phyloP scores from a whole-genome alignment of 2,329 filamentous ascomycete genomes.

The Neodidymelliopsis sp. region DNA sequence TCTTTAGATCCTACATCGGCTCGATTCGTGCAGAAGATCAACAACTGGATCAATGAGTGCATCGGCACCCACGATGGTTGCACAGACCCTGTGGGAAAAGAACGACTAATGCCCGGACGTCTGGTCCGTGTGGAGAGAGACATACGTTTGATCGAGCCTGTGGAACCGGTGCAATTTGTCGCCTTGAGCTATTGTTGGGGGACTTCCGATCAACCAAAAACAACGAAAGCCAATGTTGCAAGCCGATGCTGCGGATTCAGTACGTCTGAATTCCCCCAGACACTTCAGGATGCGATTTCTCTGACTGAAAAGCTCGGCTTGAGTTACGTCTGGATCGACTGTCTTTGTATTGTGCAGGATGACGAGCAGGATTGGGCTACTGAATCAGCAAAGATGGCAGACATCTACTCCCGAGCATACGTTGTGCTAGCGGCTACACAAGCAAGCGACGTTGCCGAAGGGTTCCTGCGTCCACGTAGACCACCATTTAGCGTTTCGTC shows the following conservation, averaged over 20 bases:
- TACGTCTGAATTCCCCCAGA: not conserved
- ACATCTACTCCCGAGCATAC: slow-evolving; percentile 22
- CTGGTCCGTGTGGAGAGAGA: not conserved
- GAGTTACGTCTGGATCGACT: slow-evolving; percentile 31
- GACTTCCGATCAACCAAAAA: slow-evolving; percentile 9
- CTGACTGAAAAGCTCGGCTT: slow-evolving; percentile 12
- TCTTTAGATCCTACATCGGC: not conserved
- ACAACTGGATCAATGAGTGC: not conserved
- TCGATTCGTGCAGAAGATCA: not conserved
- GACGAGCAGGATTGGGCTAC: slow-evolving; percentile 21
- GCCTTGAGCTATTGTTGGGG: slow-evolving; percentile 31
- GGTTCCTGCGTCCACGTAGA: not conserved
- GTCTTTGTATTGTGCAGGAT: slow-evolving; percentile 32
- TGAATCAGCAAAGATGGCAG: slow-evolving; percentile 23
- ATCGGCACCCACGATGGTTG: not conserved
- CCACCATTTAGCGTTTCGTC: not conserved
- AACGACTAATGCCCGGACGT: not conserved
- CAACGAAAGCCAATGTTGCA: slow-evolving; percentile 6
- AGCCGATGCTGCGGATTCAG: not conserved
- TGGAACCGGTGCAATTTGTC: not conserved
- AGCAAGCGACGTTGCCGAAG: not conserved
- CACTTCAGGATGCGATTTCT: slow-evolving; percentile 19
- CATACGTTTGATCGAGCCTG: not conserved
- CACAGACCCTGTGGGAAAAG: not conserved
- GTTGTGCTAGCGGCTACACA: slow-evolving; percentile 21